phyloP scores from a whole-genome alignment of 2,329 filamentous ascomycete genomes.

The Fusarium denticulatum region DNA sequence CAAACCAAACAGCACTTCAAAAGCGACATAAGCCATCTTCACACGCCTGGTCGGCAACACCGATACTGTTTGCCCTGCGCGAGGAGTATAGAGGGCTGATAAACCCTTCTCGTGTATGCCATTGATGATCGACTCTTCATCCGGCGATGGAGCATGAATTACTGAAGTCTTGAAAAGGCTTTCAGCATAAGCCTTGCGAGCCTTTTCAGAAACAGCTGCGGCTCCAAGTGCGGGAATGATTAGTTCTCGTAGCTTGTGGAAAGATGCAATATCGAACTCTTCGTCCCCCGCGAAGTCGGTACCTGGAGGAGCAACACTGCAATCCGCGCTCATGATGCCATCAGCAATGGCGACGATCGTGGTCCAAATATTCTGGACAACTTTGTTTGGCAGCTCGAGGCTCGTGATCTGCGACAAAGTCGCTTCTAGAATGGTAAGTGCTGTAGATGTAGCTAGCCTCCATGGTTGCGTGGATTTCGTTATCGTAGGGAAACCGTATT shows the following conservation, averaged over 20 bases:
- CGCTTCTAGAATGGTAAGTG: constrained; percentile 73
- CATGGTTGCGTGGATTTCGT: constrained; percentile 79
- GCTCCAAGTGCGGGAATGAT: constrained; percentile 80
- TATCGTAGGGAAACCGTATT: constrained; percentile 79
- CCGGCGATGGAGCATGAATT: constrained; percentile 71
- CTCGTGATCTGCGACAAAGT: constrained; percentile 70
- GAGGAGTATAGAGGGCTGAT: constrained; percentile 66
- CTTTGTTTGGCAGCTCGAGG: constrained; percentile 56
- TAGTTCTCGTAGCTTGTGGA: constrained; percentile 73
- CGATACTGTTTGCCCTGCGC: constrained; percentile 78
- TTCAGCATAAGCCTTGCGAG: constrained; percentile 75
- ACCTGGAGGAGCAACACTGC: constrained; percentile 56
- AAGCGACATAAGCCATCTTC: constrained; percentile 81
- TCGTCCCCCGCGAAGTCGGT: constrained; percentile 74
- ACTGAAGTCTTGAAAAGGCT: constrained; percentile 85
- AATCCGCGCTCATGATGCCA: constrained; percentile 75
- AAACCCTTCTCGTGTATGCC: constrained; percentile 63
- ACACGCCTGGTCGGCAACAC: constrained; percentile 71
- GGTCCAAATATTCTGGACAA: constrained; percentile 73
- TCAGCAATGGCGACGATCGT: constrained; percentile 71
- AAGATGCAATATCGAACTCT: constrained; percentile 81
- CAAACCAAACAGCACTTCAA: constrained; percentile 80
- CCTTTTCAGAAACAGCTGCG: constrained; percentile 69
- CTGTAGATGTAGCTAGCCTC: constrained; percentile 79
- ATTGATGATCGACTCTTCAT: constrained; percentile 65